Base-by-base conservation (phyloP, 169 alveolate species). In the Ichthyophthirius multifiliis region DNA sequence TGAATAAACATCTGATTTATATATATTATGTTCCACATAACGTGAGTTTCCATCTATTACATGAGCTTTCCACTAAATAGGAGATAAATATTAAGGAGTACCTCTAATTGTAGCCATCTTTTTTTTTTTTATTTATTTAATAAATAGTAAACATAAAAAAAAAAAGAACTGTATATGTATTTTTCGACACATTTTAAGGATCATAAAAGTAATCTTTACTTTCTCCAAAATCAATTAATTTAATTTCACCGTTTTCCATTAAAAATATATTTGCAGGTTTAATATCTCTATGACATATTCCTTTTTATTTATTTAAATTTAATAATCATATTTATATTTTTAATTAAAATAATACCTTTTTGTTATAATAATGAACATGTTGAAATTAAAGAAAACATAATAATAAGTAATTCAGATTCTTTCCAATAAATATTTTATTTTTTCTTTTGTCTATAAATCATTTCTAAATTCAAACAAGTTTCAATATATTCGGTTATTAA, bases 201-300 rank as follows among this genome's bases (percentile, higher is more conserved):
- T 93, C 97, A 76, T 83, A 86, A 74, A 90, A 87, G 37, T 80
- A 91, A 75, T 93, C 97, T 65, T 93, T 93, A 32, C 94, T 86
- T 80, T 93, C 97, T 23, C 97, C 97, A 55, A 93, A 93, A 78
- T 93, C 97, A 31, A 93, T 93, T 2, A 93, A 84, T 84, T 93
- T 93, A 15, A 91, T 83, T 74, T 93, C 95, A 20, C 89, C 93
- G 83, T 85, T 90, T 13, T 46, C 83, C 47, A 88, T 55, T 47
- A 90, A 45, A 83, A 93, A 90, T 74, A 93, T 71, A 78, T 93
- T 93, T 1, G 95, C 91, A 18, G 97, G 97, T 55, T 93, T 93
- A 16, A 93, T 83, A 76, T 93, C 97, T 79, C 97, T 76, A 63
- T 93, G 97, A 65, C 97, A 93, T 15, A 93, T 89, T 1, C 96